Conservation (phyloP, 2,329 filamentous ascomycete genomes). For the Diaporthe vexans region DNA sequence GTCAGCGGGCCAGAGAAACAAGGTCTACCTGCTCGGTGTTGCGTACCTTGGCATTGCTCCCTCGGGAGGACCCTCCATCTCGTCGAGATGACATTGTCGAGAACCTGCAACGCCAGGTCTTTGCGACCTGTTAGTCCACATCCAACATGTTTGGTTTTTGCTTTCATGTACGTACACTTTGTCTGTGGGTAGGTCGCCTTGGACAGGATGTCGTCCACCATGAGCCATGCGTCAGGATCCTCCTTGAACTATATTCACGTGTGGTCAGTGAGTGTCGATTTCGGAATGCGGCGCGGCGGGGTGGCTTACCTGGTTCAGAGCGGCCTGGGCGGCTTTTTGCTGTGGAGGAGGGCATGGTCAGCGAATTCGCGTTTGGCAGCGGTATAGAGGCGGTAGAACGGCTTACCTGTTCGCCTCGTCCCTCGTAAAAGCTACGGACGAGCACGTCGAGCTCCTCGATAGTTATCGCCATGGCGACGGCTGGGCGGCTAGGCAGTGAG, state of each 20-base stretch:
- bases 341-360: conserved; percentile 63
- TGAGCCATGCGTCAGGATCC: conserved; percentile 96
- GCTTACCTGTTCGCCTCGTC: conserved; percentile 90
- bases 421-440: conserved; percentile 97
- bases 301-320: conserved; percentile 85
- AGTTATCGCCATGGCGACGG: conserved; percentile 71
- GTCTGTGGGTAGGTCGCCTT: conserved; percentile 95
- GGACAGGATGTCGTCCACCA: conserved; percentile 96
- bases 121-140: conserved; percentile 37
- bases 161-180: conserved; percentile 78
- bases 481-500: conserved; percentile 46
- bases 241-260: conserved; percentile 87
- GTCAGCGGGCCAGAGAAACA: conserved; percentile 43
- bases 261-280: conserved; percentile 46
- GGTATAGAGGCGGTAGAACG: conserved; percentile 33
- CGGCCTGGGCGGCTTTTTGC: conserved; percentile 97
- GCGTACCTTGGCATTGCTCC: conserved; percentile 91
- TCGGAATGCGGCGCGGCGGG: conserved; percentile 40
- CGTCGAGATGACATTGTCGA: conserved; percentile 98
- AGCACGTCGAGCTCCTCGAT: conserved; percentile 97
- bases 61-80: conserved; percentile 98
- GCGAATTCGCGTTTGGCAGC: conserved; percentile 44
- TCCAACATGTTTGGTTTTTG: conserved; percentile 34
- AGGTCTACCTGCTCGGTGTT: neutral
- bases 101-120: conserved; percentile 95